Conservation (phyloP, 2,329 filamentous ascomycete species). For the Aspergillus fumigatus region DNA sequence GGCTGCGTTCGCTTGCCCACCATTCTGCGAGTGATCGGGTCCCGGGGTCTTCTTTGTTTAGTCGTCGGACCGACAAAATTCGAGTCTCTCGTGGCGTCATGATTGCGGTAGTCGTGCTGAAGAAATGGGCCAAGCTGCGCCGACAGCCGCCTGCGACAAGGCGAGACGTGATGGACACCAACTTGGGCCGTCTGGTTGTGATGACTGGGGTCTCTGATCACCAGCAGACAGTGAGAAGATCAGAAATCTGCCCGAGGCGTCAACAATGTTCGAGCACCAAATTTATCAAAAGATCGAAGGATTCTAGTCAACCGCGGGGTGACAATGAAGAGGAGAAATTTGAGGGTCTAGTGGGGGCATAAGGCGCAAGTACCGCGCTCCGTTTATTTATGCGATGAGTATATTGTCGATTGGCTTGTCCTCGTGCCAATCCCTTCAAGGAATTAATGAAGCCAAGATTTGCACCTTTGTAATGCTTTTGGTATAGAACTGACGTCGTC, state of each 20-base stretch:
- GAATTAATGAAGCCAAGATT: background rate
- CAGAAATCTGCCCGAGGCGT: background rate
- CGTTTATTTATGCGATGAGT: background rate
- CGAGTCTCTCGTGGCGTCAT: constrained; percentile 27
- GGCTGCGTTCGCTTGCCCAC: constrained; percentile 35
- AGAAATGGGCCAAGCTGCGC: constrained; percentile 24
- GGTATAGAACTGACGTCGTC: background rate
- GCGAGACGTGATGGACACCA: constrained; percentile 22
- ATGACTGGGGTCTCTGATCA: background rate
- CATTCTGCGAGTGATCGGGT: constrained; percentile 33
- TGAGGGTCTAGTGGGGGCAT: background rate
- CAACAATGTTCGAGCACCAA: background rate
- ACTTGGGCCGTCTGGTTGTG: constrained; percentile 16
- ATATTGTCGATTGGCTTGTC: background rate
- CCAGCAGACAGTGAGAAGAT: background rate
- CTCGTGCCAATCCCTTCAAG: background rate
- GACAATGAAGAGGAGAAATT: background rate
- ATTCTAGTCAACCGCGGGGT: background rate
- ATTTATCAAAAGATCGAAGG: background rate
- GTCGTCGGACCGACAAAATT: constrained; percentile 35
- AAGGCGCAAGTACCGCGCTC: background rate
- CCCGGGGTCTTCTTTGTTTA: constrained; percentile 32
- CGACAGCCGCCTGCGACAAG: constrained; percentile 26
- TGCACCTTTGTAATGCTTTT: background rate
- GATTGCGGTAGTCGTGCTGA: constrained; percentile 17